Evolutionary conservation across 352 stramenopile species (phyloP), one percentile per base, ranked within the genome.

Genomic region (Aphanomyces cochlioides): DNA sequence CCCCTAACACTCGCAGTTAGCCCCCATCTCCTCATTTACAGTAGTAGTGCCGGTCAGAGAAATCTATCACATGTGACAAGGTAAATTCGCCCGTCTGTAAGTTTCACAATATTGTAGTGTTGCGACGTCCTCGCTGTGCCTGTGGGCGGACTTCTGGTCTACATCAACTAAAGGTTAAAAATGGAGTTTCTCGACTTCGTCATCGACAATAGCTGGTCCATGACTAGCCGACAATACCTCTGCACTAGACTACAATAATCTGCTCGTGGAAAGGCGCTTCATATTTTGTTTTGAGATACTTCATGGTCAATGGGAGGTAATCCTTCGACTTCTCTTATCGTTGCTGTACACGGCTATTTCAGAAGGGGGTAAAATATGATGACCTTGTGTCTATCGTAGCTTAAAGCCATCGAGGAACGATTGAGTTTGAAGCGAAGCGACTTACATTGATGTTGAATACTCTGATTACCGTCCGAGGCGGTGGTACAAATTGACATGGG

Each of bases 331-430:
- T 71, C 84, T n/a, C 73, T 95, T 37, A 75, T 85, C 36, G 75
- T 69, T 8, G 87, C 82, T 1, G 87, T 85, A 67, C 72, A 73
- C 13, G 81, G 84, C 61, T 95, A 89, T 50, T 56, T 95, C 76
- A 60, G 34, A 78, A 81, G 47, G 82, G 81, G 34, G 75, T 76
- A 28, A 75, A 73, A 19, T n/a, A n/a, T n/a, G 28, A 21, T 4
- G 87, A 95, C 72, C 73, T 93, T 34, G 81, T 95, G 3, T 90
- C 85, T 4, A 77, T 92, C 19, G 76, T 93, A 40, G 89, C 83
- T 3, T 93, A 92, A 47, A 76, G 81, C 41, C 78, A 53, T 21
- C 70, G 57, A 5, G 75, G 73, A 0, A 48, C 73, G 37, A 84
- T 92, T 17, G 80, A 74, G 4, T 84, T 80, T 21, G 83, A 93